These are phyloP conservation scores for Vigna unguiculata DNA, from an alignment of 306 rosid species.

Conservation along the genomic window DNA sequence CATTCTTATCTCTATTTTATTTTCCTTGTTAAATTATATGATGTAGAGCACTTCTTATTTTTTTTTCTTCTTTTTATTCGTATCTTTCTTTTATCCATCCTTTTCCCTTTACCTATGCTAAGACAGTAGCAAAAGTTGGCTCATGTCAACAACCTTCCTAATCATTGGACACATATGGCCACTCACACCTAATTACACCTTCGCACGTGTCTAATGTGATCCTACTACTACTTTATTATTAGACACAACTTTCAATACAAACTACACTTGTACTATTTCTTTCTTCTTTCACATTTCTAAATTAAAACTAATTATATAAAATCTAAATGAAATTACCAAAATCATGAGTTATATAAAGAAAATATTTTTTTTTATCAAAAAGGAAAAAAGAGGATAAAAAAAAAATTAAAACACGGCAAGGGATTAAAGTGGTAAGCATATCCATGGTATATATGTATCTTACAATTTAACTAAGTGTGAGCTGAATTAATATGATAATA, in stretches of 20 bases:
- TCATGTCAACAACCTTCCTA: conserved; percentile 16
- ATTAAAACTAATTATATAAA: neutral
- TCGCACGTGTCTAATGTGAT: conserved; percentile 16
- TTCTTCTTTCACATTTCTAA: neutral
- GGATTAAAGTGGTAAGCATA: neutral
- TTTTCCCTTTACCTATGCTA: neutral
- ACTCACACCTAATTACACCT: neutral
- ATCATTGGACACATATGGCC: conserved; percentile 29
- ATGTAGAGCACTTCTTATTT: neutral
- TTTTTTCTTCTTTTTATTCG: neutral
- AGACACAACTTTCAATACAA: neutral
- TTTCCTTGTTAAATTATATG: neutral
- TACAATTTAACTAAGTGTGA: no score
- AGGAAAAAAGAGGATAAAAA: no score
- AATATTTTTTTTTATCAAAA: no score
- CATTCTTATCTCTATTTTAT: neutral
- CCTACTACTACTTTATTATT: conserved; percentile 39
- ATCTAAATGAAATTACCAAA: neutral
- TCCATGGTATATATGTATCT: no score
- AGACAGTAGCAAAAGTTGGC: conserved; percentile 12
- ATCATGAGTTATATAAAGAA: no score
- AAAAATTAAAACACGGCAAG: no score
- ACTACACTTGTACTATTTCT: neutral
- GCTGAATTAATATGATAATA: no score
- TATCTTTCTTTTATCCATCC: neutral